These are phyloP conservation scores for Epichloe amarillans DNA, from an alignment of 2,329 filamentous ascomycete genomes.

Conservation along the genomic window DNA sequence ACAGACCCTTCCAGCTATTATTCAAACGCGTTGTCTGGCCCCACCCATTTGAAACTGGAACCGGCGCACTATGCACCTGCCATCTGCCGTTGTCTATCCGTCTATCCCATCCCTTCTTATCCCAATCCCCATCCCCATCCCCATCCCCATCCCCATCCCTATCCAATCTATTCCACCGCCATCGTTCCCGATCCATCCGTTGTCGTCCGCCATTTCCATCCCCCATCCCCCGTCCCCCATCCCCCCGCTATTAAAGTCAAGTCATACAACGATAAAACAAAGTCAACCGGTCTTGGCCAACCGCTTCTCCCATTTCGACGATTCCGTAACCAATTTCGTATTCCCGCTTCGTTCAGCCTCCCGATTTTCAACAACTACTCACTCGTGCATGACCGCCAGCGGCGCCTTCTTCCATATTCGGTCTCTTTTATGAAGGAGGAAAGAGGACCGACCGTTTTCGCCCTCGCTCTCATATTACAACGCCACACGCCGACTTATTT, in stretches of 20 bases:
- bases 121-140: neutral
- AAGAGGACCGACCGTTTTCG: too few relatives aligned
- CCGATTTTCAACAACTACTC: neutral
- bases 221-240: neutral
- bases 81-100: neutral
- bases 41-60: conserved; percentile 3
- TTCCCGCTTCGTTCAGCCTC: neutral
- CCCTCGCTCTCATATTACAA: too few relatives aligned
- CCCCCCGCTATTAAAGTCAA: too few relatives aligned
- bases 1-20: too few relatives aligned
- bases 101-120: too few relatives aligned
- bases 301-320: neutral
- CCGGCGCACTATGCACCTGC: neutral
- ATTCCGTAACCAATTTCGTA: neutral
- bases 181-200: neutral
- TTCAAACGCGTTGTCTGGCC: neutral
- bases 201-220: neutral
- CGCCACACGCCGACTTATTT: too few relatives aligned
- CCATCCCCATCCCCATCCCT: neutral
- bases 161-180: neutral
- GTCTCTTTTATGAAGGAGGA: too few relatives aligned
- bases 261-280: neutral
- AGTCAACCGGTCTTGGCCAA: too few relatives aligned
- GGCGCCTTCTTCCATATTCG: neutral
- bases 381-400: neutral